phyloP scores from a whole-genome alignment of 2,329 filamentous ascomycete genomes.

The Aureobasidium mangrovei region DNA sequence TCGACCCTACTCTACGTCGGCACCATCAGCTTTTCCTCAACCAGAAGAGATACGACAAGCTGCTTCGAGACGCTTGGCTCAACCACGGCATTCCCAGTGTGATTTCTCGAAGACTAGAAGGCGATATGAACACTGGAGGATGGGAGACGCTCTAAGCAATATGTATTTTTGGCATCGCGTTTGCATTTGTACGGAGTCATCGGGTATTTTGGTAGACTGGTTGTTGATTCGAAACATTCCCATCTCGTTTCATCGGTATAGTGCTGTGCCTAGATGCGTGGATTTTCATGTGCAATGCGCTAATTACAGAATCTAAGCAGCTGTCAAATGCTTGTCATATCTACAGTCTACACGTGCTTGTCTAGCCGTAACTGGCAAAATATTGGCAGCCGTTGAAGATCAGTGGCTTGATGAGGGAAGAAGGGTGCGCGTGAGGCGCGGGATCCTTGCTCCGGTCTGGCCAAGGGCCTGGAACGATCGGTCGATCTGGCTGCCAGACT shows the following conservation, averaged over 20 bases:
- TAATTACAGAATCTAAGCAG: not conserved
- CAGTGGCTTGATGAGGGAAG: too few relatives aligned
- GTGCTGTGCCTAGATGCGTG: not conserved
- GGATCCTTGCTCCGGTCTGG: too few relatives aligned
- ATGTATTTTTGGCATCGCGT: not conserved
- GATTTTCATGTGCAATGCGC: too few relatives aligned
- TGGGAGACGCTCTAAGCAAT: constrained; percentile 63
- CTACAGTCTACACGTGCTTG: not conserved
- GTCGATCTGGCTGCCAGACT: too few relatives aligned
- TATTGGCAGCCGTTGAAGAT: not conserved
- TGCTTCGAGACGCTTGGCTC: constrained; percentile 79
- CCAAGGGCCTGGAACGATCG: too few relatives aligned
- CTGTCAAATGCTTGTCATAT: constrained; percentile 4
- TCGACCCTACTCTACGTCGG: constrained; percentile 77
- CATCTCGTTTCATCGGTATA: not conserved
- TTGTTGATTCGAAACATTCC: too few relatives aligned
- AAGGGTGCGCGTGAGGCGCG: too few relatives aligned
- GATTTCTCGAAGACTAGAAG: constrained; percentile 83
- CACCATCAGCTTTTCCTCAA: constrained; percentile 86
- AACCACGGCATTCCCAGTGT: constrained; percentile 78
- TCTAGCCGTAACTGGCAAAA: too few relatives aligned
- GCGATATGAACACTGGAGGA: constrained; percentile 92
- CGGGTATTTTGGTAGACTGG: not conserved
- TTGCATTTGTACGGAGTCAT: not conserved
- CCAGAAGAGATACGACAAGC: constrained; percentile 83